These are phyloP conservation scores for Alternaria hordeiaustralica DNA, from an alignment of 2,329 filamentous ascomycete genomes.

Conservation along the genomic window DNA sequence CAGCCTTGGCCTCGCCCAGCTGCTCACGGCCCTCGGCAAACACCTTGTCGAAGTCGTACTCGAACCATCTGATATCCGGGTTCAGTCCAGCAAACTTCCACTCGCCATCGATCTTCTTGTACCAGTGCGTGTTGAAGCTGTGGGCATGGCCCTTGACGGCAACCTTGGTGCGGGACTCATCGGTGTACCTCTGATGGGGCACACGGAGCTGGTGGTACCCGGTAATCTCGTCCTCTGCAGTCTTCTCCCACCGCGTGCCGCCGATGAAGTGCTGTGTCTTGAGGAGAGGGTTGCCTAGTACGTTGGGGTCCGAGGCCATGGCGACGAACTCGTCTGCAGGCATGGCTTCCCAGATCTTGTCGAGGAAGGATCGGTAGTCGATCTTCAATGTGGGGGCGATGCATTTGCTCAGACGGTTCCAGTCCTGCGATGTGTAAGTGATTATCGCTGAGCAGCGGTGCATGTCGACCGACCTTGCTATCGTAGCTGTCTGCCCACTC, in stretches of 20 bases:
- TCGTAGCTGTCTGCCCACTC: constrained; percentile 72
- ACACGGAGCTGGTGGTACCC: constrained; percentile 65
- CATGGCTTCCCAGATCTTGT: constrained; percentile 64
- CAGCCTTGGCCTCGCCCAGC: constrained; percentile 53
- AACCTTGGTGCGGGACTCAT: constrained; percentile 55
- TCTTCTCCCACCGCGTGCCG: constrained; percentile 60
- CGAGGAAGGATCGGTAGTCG: constrained; percentile 69
- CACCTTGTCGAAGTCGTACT: constrained; percentile 64
- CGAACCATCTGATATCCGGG: constrained; percentile 62
- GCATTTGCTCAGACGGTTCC: constrained; percentile 64
- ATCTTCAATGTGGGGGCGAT: constrained; percentile 69
- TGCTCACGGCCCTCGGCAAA: constrained; percentile 57
- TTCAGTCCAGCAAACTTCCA: constrained; percentile 65
- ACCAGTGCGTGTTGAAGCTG: constrained; percentile 61
- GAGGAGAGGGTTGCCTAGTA: constrained; percentile 62
- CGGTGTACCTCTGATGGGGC: constrained; percentile 63
- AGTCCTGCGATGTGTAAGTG: constrained; percentile 53
- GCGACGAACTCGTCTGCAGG: constrained; percentile 60
- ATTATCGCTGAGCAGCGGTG: neutral
- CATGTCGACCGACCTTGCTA: constrained; percentile 55
- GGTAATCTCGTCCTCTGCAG: constrained; percentile 56
- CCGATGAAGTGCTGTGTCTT: constrained; percentile 66
- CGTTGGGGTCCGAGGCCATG: constrained; percentile 59
- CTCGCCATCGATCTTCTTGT: constrained; percentile 63
- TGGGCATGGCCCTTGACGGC: constrained; percentile 64